Evolutionary conservation across 257 asterid genomes (phyloP), one percentile per base, ranked within the genome.

Genomic region (Leonotis leonurus): DNA sequence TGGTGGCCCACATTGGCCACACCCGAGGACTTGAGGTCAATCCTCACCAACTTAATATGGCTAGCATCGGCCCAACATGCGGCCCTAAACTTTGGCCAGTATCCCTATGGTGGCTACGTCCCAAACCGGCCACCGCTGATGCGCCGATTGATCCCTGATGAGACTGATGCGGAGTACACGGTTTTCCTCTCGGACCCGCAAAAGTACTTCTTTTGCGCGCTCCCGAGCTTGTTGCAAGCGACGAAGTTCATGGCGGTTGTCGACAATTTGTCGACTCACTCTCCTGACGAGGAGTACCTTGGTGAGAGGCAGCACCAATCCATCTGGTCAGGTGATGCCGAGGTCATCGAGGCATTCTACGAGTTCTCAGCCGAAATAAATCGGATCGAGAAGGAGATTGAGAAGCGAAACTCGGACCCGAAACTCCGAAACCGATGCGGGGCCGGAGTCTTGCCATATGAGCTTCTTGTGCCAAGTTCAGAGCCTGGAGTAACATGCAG

Each of bases 201-300:
- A 40, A 87, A 78, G 58, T 89, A 79, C 74, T 93, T 82, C 81
- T 79, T 89, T 14, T 68, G 80, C 0, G 85, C 99, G 0, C 57
- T 93, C 8, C 99, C 99, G 6, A 87, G 97, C 62, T 64, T 89
- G 71, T 24, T 93, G 8, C 99, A 93, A 67, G 96, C 99, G 0
- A 89, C 97, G 0, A 93, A 93, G 26, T 84, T 81, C 68, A 93
- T 93, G 99, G 99, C 99, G 1, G 97, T 93, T 33, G 96, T 89
- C 0, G 99, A 93, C 54, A 87, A 90, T 2, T 33, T 93, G 33
- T 93, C 99, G 6, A 85, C 95, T 8, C 99, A 93, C 73, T 93
- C 97, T 5, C 85, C 95, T 0, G 99, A 93, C 1, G 99, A 93
- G 77, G 97, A 93, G 57, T 93, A 93, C 65, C 52, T 93, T 1